phyloP scores from a whole-genome alignment of 192 early-diverging fungal genomes.

The Entomortierella beljakovae region DNA sequence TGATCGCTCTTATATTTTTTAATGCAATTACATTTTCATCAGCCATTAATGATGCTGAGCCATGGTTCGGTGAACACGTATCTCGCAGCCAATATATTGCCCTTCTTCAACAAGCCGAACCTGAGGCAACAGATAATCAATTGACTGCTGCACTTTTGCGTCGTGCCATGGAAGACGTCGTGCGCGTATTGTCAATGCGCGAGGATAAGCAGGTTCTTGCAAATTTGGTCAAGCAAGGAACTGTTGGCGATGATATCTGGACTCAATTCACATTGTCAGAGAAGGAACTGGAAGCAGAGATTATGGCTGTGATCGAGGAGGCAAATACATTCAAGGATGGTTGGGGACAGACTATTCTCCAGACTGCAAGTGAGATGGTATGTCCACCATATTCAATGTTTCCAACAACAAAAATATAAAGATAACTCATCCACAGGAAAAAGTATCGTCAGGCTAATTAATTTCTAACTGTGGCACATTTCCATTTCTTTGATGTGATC shows the following conservation, averaged over 20 bases:
- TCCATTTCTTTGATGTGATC: not conserved
- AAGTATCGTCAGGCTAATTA: not conserved
- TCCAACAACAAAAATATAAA: not conserved
- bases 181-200: constrained; percentile 79
- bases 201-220: constrained; percentile 85
- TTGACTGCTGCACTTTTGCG: constrained; percentile 83
- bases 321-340: constrained; percentile 83
- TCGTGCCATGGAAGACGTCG: constrained; percentile 87
- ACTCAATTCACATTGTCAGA: constrained; percentile 83
- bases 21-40: not conserved
- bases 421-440: not conserved
- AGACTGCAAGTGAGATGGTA: constrained; percentile 85
- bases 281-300: constrained; percentile 82
- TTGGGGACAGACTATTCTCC: constrained; percentile 91
- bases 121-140: constrained; percentile 68
- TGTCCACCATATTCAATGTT: not conserved
- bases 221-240: constrained; percentile 82
- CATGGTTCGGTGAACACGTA: constrained; percentile 78
- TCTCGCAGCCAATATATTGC: constrained; percentile 80
- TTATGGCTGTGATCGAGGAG: constrained; percentile 86
- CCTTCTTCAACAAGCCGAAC: constrained; percentile 68
- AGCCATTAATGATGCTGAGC: constrained; percentile 59
- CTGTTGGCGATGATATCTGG: constrained; percentile 88
- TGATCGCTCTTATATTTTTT: not conserved
- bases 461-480: not conserved